These are phyloP conservation scores for Bisporella sp. DNA, from an alignment of 2,329 filamentous ascomycete species.

Conservation along the genomic window DNA sequence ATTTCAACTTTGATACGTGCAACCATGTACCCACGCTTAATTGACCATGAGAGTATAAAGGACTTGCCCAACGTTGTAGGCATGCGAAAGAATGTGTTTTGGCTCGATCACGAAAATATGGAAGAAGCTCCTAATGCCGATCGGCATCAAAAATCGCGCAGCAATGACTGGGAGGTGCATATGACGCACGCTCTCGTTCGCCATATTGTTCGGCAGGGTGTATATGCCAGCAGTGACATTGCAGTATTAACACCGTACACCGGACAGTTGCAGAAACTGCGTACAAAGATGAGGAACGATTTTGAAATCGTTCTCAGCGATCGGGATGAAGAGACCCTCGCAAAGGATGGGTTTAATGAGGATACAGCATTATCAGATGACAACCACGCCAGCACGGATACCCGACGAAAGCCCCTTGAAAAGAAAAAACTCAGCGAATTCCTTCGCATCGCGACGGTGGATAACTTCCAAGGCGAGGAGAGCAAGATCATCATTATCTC, in stretches of 20 bases:
- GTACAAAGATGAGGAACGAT: slow-evolving; percentile 15
- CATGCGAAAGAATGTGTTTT: slow-evolving; percentile 20
- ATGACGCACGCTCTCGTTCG: slow-evolving; percentile 57
- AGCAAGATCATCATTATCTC: slow-evolving; percentile 64
- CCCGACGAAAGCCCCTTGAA: slow-evolving; percentile 3
- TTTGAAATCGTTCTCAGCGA: slow-evolving; percentile 27
- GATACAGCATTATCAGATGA: slow-evolving; percentile 2
- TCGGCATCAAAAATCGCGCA: slow-evolving; percentile 11
- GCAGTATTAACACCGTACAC: slow-evolving; percentile 63
- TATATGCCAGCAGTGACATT: slow-evolving; percentile 53
- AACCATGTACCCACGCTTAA: slow-evolving; percentile 18
- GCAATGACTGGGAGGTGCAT: slow-evolving; percentile 53
- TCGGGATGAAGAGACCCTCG: slow-evolving; percentile 22
- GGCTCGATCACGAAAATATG: slow-evolving; percentile 19
- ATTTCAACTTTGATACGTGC: slow-evolving; percentile 19
- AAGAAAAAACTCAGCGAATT: slow-evolving; percentile 21
- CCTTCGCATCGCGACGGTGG: slow-evolving; percentile 49
- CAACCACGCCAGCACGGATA: not conserved
- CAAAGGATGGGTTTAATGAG: slow-evolving; percentile 11
- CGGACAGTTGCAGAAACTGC: slow-evolving; percentile 41
- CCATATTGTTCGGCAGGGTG: slow-evolving; percentile 59
- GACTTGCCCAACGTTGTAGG: slow-evolving; percentile 18
- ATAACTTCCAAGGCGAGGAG: slow-evolving; percentile 68
- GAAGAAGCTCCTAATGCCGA: slow-evolving; percentile 12
- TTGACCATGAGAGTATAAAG: slow-evolving; percentile 14